Conservation (phyloP, 2,329 filamentous ascomycete genomes). For the Colletotrichum lupini region DNA sequence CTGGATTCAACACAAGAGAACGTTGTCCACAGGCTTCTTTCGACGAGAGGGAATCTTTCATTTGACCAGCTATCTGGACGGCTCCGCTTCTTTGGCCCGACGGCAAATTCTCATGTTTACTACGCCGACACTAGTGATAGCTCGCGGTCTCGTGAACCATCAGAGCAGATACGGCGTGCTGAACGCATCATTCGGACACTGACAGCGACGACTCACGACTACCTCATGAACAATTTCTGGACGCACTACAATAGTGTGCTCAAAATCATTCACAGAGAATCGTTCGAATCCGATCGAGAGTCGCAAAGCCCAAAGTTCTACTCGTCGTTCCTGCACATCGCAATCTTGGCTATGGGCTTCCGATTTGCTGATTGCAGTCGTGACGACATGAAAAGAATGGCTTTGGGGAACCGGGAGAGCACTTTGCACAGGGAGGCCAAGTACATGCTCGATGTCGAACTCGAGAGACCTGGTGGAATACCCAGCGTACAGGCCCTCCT, state of each 20-base stretch:
- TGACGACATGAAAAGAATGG: constrained; percentile 59
- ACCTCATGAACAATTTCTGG: constrained; percentile 64
- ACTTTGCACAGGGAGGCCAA: constrained; percentile 65
- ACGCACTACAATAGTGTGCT: constrained; percentile 61
- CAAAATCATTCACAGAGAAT: constrained; percentile 59
- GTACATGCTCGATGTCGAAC: constrained; percentile 63
- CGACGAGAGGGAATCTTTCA: constrained; percentile 60
- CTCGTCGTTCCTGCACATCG: constrained; percentile 62
- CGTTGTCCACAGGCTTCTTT: constrained; percentile 60
- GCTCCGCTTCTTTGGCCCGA: constrained; percentile 64
- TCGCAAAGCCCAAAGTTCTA: constrained; percentile 60
- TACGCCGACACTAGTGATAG: constrained; percentile 53
- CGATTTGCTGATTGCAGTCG: constrained; percentile 60
- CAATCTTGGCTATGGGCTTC: constrained; percentile 63
- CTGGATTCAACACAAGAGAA: constrained; percentile 56
- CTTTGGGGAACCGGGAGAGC: constrained; percentile 59
- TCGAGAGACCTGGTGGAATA: constrained; percentile 63
- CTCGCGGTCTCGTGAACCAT: constrained; percentile 50
- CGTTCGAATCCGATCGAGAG: constrained; percentile 60
- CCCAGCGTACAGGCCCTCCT: constrained; percentile 63
- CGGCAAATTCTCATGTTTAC: constrained; percentile 61
- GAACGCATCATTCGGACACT: constrained; percentile 60
- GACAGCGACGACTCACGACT: constrained; percentile 59
- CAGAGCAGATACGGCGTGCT: constrained; percentile 56
- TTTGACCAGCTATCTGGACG: constrained; percentile 62